A percentile compares a stretch with the other conserved stretches of the same genome.
phyloP scores from a whole-genome alignment of 371 early-diverging fungal genomes.

The Zychaea mexicana region DNA sequence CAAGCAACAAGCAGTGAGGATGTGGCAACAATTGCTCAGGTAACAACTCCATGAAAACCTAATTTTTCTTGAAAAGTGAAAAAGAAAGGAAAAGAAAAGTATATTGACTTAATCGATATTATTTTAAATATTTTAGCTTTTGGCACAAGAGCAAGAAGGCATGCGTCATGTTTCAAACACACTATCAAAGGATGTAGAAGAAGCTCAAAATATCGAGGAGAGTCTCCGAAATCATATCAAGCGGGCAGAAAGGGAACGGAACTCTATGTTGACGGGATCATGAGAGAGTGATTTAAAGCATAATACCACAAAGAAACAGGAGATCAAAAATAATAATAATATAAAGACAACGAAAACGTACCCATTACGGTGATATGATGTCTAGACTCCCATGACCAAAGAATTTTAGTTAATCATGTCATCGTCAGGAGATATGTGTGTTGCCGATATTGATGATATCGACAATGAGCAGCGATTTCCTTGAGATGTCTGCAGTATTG shows the following conservation, averaged over 20 bases:
- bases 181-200: slow-evolving; percentile 15
- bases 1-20: slow-evolving; percentile 15
- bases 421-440: too few species aligned
- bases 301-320: neutral
- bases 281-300: neutral
- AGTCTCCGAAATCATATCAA: slow-evolving; percentile 9
- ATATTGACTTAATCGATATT: neutral
- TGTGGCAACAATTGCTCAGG: slow-evolving; percentile 18
- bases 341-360: too few species aligned
- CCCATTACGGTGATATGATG: too few species aligned
- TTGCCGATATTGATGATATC: too few species aligned
- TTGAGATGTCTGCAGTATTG: too few species aligned
- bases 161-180: slow-evolving; percentile 16
- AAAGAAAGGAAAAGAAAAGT: neutral
- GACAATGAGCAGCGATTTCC: too few species aligned
- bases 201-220: slow-evolving; percentile 12
- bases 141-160: slow-evolving; percentile 15
- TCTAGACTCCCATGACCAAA: too few species aligned
- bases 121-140: neutral
- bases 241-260: slow-evolving; percentile 1
- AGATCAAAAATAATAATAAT: too few species aligned
- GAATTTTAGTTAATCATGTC: too few species aligned
- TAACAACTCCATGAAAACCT: neutral
- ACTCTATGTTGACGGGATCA: neutral
- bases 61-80: too few species aligned